phyloP scores from a whole-genome alignment of 345 rosid species.

The Pseudoturritis turrita region DNA sequence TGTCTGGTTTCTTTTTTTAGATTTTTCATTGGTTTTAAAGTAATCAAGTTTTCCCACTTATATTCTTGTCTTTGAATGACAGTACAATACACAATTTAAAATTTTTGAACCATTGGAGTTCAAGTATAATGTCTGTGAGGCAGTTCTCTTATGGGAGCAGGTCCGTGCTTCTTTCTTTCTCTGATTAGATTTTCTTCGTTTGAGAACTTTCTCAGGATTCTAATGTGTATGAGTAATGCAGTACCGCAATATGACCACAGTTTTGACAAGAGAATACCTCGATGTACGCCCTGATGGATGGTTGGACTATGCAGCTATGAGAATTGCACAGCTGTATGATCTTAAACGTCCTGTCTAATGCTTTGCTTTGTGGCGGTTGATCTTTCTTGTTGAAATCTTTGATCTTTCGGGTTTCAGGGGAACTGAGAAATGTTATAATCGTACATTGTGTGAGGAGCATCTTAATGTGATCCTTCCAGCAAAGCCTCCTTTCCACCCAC shows the following conservation, averaged over 20 bases:
- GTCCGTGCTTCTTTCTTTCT: slow-evolving; percentile 37
- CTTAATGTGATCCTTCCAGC: slow-evolving; percentile 83
- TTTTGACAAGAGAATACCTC: slow-evolving; percentile 88
- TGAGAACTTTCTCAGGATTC: not conserved
- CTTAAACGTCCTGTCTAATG: not conserved
- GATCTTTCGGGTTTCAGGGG: slow-evolving; percentile 51
- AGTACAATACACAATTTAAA: slow-evolving; percentile 90
- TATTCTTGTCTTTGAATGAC: slow-evolving; percentile 23
- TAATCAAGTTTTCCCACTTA: not conserved
- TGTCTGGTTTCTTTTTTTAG: not conserved
- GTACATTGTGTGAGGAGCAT: slow-evolving; percentile 80
- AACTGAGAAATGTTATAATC: slow-evolving; percentile 74
- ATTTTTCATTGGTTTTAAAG: not conserved
- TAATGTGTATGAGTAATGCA: slow-evolving; percentile 38
- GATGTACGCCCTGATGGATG: slow-evolving; percentile 93
- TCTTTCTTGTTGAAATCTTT: slow-evolving; percentile 12
- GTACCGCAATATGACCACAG: slow-evolving; percentile 98
- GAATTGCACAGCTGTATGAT: slow-evolving; percentile 88
- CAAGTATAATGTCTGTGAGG: slow-evolving; percentile 79
- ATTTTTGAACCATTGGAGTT: slow-evolving; percentile 85
- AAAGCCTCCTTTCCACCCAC: slow-evolving; percentile 78
- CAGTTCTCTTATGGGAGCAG: slow-evolving; percentile 95
- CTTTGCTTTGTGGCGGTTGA: not conserved
- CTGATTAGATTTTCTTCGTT: not conserved
- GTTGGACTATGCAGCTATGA: slow-evolving; percentile 88